A percentile compares a stretch with the other conserved stretches of the same genome.
These are phyloP conservation scores for Yueomyces sp. DNA, from an alignment of 805 yeast species.

Conservation along the genomic window DNA sequence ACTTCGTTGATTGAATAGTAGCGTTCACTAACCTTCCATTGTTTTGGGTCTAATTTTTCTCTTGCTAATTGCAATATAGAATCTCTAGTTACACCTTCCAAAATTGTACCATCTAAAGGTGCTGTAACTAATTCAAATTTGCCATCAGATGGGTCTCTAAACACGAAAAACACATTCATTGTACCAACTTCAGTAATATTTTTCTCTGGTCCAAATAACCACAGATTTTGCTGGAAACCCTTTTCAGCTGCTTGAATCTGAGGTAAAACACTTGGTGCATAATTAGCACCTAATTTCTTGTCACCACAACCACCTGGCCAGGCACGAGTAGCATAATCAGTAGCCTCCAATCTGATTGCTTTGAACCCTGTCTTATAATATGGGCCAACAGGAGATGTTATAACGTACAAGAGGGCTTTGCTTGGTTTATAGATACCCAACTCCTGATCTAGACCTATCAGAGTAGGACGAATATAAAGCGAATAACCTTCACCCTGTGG, in stretches of 20 bases:
- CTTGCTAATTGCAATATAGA: conserved; percentile 68
- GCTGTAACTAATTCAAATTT: conserved; percentile 88
- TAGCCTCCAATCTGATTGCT: conserved; percentile 87
- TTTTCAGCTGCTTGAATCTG: conserved; percentile 77
- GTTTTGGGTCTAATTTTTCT: conserved; percentile 52
- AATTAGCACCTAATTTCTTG: conserved; percentile 91
- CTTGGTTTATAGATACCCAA: conserved; percentile 77
- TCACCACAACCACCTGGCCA: conserved; percentile 99
- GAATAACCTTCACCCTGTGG: conserved; percentile 84
- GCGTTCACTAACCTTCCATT: conserved; percentile 80
- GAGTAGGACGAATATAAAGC: conserved; percentile 81
- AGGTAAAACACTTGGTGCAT: conserved; percentile 89
- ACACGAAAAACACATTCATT: conserved; percentile 85
- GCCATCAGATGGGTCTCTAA: conserved; percentile 56
- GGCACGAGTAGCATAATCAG: conserved; percentile 90
- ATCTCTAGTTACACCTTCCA: conserved; percentile 93
- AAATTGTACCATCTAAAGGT: conserved; percentile 91
- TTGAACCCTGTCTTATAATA: conserved; percentile 93
- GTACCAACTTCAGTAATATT: conserved; percentile 92
- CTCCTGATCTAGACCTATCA: conserved; percentile 83
- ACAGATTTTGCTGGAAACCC: conserved; percentile 90
- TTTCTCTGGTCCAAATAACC: conserved; percentile 87
- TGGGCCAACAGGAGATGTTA: conserved; percentile 94
- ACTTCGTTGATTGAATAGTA: conserved; percentile 72
- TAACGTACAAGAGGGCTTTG: conserved; percentile 69